Percentiles rank a stretch among this genome's conserved stretches.
Evolutionary conservation across 257 asterid genomes (phyloP).

Genomic region (Solanum ossicruentum): DNA sequence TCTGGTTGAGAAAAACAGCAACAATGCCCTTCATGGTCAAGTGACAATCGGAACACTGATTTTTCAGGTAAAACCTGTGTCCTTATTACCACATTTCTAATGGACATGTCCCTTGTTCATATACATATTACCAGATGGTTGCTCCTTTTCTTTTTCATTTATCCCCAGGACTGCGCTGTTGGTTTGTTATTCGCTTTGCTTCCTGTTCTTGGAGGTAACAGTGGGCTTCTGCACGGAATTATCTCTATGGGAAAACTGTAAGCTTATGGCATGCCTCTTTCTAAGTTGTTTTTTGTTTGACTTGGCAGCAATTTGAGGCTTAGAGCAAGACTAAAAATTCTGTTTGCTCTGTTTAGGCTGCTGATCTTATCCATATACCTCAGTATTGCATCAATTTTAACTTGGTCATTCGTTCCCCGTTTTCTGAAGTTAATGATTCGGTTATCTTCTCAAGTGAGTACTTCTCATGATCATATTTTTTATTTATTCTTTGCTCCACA

Average conservation of each 20-base stretch:
- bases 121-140: not conserved
- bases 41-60: slow-evolving; percentile 93
- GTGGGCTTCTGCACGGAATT: slow-evolving; percentile 80
- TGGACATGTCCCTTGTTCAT: not conserved
- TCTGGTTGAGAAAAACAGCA: slow-evolving; percentile 67
- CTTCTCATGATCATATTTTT: not conserved
- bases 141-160: not conserved
- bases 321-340: not conserved
- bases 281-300: not conserved
- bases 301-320: not conserved
- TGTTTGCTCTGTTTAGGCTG: slow-evolving; percentile 30
- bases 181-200: slow-evolving; percentile 90
- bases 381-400: slow-evolving; percentile 54
- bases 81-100: not conserved
- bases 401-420: slow-evolving; percentile 82
- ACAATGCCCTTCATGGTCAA: slow-evolving; percentile 80
- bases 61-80: slow-evolving; percentile 52
- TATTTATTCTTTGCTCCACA: not conserved
- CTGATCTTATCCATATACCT: slow-evolving; percentile 57
- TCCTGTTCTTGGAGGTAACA: slow-evolving; percentile 84
- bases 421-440: slow-evolving; percentile 81
- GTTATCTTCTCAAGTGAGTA: slow-evolving; percentile 75
- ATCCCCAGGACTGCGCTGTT: slow-evolving; percentile 79
- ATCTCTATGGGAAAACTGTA: slow-evolving; percentile 85
- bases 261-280: slow-evolving; percentile 5